Evolutionary conservation across 2,329 filamentous ascomycete species (phyloP).

Genomic region (Nemania diffusa): DNA sequence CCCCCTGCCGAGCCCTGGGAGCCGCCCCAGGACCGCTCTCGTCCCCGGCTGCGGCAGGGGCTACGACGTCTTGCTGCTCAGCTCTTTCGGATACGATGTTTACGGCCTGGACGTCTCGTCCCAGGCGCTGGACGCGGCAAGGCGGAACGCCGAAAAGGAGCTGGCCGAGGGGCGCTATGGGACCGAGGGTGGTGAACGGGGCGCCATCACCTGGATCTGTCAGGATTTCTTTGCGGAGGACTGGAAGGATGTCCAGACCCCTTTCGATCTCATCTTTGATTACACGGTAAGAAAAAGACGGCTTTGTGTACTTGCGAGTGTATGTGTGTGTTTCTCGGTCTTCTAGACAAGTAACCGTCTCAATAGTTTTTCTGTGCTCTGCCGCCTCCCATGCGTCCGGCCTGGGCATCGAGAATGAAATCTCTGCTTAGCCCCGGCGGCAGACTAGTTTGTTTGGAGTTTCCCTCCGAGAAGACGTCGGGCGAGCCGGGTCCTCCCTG

Average conservation of each 20-base stretch:
- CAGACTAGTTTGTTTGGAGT: constrained; percentile 76
- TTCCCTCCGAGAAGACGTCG: constrained; percentile 77
- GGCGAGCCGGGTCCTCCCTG: constrained; percentile 76
- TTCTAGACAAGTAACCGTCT: constrained; percentile 4
- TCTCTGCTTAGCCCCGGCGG: constrained; percentile 61
- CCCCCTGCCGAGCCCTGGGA: constrained; percentile 17
- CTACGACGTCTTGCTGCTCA: constrained; percentile 81
- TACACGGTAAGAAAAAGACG: constrained; percentile 61
- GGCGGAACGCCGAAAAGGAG: constrained; percentile 54
- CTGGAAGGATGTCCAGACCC: constrained; percentile 58
- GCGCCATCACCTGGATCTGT: constrained; percentile 64
- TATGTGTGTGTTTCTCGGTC: background rate
- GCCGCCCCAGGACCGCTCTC: constrained; percentile 65
- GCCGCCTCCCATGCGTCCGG: constrained; percentile 61
- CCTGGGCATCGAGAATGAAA: constrained; percentile 54
- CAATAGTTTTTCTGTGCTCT: constrained; percentile 71
- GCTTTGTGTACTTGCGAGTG: no score
- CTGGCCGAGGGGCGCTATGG: constrained; percentile 53
- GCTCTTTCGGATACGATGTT: constrained; percentile 79
- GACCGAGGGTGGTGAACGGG: constrained; percentile 55
- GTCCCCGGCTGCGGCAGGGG: constrained; percentile 86
- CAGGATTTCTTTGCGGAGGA: constrained; percentile 75
- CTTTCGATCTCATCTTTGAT: constrained; percentile 74
- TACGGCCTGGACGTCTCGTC: constrained; percentile 77
- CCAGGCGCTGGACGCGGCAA: constrained; percentile 58